Percentiles rank a stretch among this genome's conserved stretches.
Evolutionary conservation across 768 basidiomycete genomes (phyloP).

Genomic region (Panaeolus cyanescens): DNA sequence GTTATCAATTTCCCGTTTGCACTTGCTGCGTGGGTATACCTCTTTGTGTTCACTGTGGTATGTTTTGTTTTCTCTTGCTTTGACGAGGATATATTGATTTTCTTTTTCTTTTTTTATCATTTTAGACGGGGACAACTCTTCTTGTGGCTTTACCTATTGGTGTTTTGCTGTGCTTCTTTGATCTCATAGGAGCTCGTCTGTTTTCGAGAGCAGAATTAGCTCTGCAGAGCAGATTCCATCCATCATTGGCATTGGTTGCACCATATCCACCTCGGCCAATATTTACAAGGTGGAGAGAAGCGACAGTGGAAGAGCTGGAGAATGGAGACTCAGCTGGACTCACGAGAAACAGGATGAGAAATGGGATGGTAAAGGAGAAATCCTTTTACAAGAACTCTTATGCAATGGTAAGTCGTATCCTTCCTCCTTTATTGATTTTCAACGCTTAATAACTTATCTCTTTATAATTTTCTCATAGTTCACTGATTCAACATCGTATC

Average conservation of each 20-base stretch:
- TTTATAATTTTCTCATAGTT: constrained; percentile 46
- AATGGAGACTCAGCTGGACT: constrained; percentile 28
- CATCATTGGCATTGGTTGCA: constrained; percentile 53
- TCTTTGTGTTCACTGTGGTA: constrained; percentile 82
- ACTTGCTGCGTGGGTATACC: constrained; percentile 73
- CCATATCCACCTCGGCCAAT: constrained; percentile 74
- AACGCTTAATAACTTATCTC: constrained; percentile 4
- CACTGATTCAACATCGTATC: constrained; percentile 79
- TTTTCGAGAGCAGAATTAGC: constrained; percentile 76
- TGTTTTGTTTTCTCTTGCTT: constrained; percentile 25
- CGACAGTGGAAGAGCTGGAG: constrained; percentile 53
- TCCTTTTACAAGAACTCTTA: constrained; percentile 85
- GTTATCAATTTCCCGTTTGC: constrained; percentile 81
- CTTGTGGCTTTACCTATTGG: constrained; percentile 81
- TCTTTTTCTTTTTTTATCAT: not conserved
- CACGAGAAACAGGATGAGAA: constrained; percentile 13
- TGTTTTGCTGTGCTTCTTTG: constrained; percentile 74
- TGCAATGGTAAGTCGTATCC: constrained; percentile 64
- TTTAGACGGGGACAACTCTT: constrained; percentile 74
- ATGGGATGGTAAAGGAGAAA: constrained; percentile 47
- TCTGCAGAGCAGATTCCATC: constrained; percentile 72
- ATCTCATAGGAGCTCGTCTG: constrained; percentile 70
- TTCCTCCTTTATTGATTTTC: not conserved
- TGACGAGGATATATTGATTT: not conserved
- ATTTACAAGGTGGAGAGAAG: constrained; percentile 63